Base-by-base conservation (phyloP, 108 stramenopile genomes). In the Cylindrotheca fusiformis region DNA sequence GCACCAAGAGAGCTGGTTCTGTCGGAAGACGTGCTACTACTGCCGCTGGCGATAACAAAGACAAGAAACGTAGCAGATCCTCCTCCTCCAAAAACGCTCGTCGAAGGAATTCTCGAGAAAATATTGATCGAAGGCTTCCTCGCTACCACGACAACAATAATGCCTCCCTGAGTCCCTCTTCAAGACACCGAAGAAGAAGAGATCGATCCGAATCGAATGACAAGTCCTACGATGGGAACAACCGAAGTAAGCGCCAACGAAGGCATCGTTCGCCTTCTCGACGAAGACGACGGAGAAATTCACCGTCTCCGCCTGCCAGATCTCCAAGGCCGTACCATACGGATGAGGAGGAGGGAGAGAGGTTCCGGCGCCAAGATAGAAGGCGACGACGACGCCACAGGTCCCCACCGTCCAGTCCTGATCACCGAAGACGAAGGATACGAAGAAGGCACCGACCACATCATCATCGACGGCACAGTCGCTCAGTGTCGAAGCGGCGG, bases 251-350 rank as follows among this genome's bases (percentile, higher is more conserved):
- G 28, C 54, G 4, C 54, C 54, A 26, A 26, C 54, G 25, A 45
- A 14, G 44, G 10, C 44, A 45, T 14, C 44, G 10, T 10, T 17
- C 10, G 44, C 44, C 17, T 17, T 29, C 10, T 27, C 54, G 54
- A 55, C 54, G 54, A 23, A 55, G 31, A 23, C 54, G 54, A 27
- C 25, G 54, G 10, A 26, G 54, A 55, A 27, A 55, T n/a, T 22
- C 14, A 10, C 25, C 3, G 12, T 27, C 54, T 55, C 31, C 54
- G 14, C 27, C 14, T 55, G 5, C 8, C 19, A 19, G 19, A 19
- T 22, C 6, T n/a, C 6, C 17, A 14, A 6, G 20, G 19, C n/a
- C 8, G 50, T n/a, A n/a, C 4, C 12, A 51, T 19, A 14, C 17
- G 4, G 31, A 29, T 55, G 54, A 29, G 26, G 25, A 55, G 21